Evolutionary conservation across 164 flowering plant genomes (phyloP), one percentile per base, ranked within the genome.

Genomic region (Amborella trichopoda): DNA sequence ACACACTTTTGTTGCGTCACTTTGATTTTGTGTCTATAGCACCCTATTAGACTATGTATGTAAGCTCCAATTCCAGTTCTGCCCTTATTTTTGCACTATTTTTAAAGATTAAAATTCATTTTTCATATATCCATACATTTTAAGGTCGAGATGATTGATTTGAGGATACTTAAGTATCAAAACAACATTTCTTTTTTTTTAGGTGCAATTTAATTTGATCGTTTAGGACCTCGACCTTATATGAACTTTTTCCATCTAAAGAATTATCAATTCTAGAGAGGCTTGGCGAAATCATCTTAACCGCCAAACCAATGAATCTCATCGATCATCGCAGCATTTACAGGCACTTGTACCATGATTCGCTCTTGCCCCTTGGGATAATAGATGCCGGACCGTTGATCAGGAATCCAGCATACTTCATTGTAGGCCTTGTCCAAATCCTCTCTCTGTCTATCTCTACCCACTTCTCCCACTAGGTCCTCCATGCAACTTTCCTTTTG

Each of bases 351-450:
- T 22, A 55, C 61, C 54, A 55, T 42, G 47, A 63, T 52, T 9
- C 10, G 53, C 39, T 63, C 67, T 3, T 63, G 62, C 2, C 67
- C 67, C 37, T 38, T 18, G 14, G 63, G 67, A 45, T 58, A 53
- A 32, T 58, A 63, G 21, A 63, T 53, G 23, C 63, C 59, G 0
- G 63, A 57, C n/a, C 55, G 23, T 0, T 26, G 24, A 26, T 58
- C 40, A 16, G 67, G 67, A 26, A 58, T 36, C 67, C 67, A 63
- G 18, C 21, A 26, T 26, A 22, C 19, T 0, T 44, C 48, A 40
- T 26, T 19, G 19, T 50, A 37, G 42, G 42, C 13, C 17, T 30
- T 40, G 13, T 22, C 4, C 39, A 19, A n/a, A 24, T 36, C 26
- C 6, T 18, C 20, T 21, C 23, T 27, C 13, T 20, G 26, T 5